Evolutionary conservation across 768 basidiomycete species (phyloP), one percentile per base, ranked within the genome.

Genomic region (Lenzites betulinus): DNA sequence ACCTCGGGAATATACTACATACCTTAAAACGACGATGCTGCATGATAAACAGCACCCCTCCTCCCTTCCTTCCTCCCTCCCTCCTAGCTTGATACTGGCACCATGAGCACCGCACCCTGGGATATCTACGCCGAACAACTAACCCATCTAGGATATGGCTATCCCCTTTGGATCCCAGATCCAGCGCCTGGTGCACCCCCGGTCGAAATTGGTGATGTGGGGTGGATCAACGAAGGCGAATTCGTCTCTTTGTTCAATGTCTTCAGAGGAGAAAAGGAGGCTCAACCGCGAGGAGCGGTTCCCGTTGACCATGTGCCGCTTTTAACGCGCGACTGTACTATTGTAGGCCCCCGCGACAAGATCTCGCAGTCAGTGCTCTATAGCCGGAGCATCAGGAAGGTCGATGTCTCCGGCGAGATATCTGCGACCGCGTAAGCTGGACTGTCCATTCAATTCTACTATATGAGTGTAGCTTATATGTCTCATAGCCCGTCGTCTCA

Each of bases 221-320:
- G 59, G 7, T 56, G 39, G 39, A 18, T 61, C 39, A 48, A 39
- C 8, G 44, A 53, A 3, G 59, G 59, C 16, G 47, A 41, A 15
- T 61, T 61, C 48, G 9, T 39, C 18, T 20, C 59, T 0, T 39
- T 61, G n/a, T 61, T 61, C 53, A 61, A 61, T 22, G 49, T 33
- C 1, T 25, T 50, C 41, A 42, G 36, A 13, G 36, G 42, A 9
- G 36, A 48, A 15, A 18, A 44, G 33, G 53, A 61, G 30, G 23
- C 43, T 2, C 38, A 57, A 20, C 51, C 52, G 15, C n/a, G 38
- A 30, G 53, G 46, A 3, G 55, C 39, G 12, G 51, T 56, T 3
- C 20, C 51, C n/a, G 28, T 30, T 11, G 44, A 49, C 26, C 35
- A 46, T 18, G 20, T 55, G n/a, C 50, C 18, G 6, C 43, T 38